These are phyloP conservation scores for Dioscorea zingiberensis DNA, from an alignment of 106 monocot genomes.

Conservation along the genomic window DNA sequence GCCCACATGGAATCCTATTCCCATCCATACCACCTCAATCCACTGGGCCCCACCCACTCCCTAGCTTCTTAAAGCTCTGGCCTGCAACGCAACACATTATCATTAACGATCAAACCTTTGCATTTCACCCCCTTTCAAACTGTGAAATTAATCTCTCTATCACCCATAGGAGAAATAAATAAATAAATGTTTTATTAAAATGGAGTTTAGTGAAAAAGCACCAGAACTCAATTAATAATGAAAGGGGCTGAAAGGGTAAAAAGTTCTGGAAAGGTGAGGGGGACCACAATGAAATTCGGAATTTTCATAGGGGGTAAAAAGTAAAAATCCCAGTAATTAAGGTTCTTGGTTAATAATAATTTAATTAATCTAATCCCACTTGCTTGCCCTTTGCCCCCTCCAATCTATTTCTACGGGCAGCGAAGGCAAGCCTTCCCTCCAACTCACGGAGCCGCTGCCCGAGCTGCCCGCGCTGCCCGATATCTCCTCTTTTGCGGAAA, in stretches of 20 bases:
- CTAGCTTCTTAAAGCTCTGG: not conserved
- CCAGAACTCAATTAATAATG: too few relatives aligned
- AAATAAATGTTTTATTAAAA: too few relatives aligned
- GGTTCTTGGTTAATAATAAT: not conserved
- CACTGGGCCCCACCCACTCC: not conserved
- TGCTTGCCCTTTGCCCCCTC: not conserved
- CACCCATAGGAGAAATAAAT: too few relatives aligned
- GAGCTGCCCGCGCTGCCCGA: not conserved
- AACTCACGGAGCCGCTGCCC: not conserved
- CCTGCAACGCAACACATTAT: not conserved
- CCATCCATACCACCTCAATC: not conserved
- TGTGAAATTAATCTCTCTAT: too few relatives aligned
- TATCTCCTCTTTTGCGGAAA: too few relatives aligned
- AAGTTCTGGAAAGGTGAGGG: too few relatives aligned
- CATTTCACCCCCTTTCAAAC: not conserved
- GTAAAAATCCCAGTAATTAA: too few relatives aligned
- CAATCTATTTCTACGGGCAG: slow-evolving; percentile 1
- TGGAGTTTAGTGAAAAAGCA: too few relatives aligned
- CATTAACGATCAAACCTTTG: not conserved
- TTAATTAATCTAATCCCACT: not conserved
- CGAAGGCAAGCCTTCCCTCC: not conserved
- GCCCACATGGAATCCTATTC: not conserved
- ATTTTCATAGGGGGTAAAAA: too few relatives aligned
- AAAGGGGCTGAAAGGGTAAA: too few relatives aligned
- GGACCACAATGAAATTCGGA: too few relatives aligned